A percentile compares a stretch with the other conserved stretches of the same genome.
phyloP scores from a whole-genome alignment of 345 rosid genomes.

The Orychophragmus violaceus region DNA sequence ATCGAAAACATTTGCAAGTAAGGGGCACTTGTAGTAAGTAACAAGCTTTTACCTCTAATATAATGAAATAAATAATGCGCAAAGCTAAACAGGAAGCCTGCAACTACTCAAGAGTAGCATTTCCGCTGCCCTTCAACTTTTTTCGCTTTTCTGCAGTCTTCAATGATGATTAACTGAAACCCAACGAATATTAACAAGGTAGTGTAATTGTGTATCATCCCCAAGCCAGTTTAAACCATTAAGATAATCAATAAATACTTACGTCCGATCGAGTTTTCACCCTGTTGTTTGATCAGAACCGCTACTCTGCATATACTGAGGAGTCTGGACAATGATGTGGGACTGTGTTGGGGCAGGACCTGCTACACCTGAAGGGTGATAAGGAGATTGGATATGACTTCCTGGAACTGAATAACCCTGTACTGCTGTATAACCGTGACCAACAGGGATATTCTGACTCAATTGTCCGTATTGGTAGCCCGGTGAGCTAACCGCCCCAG shows the following conservation, averaged over 20 bases:
- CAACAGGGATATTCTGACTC: conserved; percentile 57
- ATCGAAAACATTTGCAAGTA: background rate
- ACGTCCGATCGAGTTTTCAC: conserved; percentile 61
- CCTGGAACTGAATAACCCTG: conserved; percentile 74
- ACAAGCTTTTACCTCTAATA: conserved; percentile 62
- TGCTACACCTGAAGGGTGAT: conserved; percentile 48
- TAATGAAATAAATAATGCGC: conserved; percentile 50
- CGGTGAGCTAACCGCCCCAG: conserved; percentile 54
- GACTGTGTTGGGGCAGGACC: conserved; percentile 50
- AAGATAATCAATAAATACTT: conserved; percentile 14
- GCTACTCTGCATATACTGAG: conserved; percentile 72
- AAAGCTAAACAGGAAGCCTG: conserved; percentile 80
- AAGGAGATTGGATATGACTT: conserved; percentile 70
- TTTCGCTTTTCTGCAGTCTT: conserved; percentile 18
- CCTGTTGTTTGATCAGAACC: conserved; percentile 82
- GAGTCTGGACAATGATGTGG: conserved; percentile 64
- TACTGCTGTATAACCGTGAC: conserved; percentile 59
- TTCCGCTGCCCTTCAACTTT: conserved; percentile 46
- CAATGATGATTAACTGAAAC: conserved; percentile 14
- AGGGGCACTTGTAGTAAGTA: background rate
- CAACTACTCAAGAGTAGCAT: conserved; percentile 67
- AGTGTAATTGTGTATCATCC: background rate
- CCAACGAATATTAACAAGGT: background rate
- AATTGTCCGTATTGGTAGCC: conserved; percentile 65
- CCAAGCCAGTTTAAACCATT: background rate